A percentile compares a stretch with the other conserved stretches of the same genome.
Evolutionary conservation across 371 early-diverging fungal species (phyloP).

Genomic region (Capillidium heterosporum): DNA sequence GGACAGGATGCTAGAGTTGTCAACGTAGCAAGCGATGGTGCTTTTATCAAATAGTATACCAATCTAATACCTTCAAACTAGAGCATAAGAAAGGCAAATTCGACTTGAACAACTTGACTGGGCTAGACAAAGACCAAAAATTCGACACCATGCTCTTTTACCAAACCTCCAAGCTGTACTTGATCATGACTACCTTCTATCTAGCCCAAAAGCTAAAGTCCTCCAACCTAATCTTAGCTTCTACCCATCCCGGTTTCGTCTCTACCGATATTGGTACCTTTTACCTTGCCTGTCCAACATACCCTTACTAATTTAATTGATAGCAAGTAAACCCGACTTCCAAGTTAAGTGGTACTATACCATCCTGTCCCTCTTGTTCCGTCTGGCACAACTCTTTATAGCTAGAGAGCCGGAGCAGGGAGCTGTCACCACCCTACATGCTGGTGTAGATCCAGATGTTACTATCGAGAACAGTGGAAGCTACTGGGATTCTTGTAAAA

Average conservation of each 20-base stretch:
- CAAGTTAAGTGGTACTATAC: neutral
- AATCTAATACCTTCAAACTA: neutral
- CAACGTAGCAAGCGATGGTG: neutral
- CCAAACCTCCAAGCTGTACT: constrained; percentile 27
- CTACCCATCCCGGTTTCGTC: constrained; percentile 40
- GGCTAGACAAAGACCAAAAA: constrained; percentile 11
- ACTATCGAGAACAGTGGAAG: neutral
- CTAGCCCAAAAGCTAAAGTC: constrained; percentile 22
- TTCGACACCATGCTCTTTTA: constrained; percentile 14
- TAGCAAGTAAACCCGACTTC: neutral
- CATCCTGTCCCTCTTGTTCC: neutral
- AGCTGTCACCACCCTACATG: neutral
- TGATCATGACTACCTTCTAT: constrained; percentile 31
- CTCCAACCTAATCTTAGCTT: constrained; percentile 32
- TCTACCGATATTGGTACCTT: neutral
- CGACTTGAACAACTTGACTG: constrained; percentile 8
- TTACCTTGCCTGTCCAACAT: neutral
- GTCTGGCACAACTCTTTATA: neutral
- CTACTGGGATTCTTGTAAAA: neutral
- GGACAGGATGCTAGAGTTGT: neutral
- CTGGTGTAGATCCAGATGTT: neutral
- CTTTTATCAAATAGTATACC: neutral
- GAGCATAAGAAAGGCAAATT: neutral
- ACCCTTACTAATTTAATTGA: neutral
- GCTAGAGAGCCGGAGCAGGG: neutral